Conservation (phyloP, 768 basidiomycete genomes). For the Cystobasidium onofrii region DNA sequence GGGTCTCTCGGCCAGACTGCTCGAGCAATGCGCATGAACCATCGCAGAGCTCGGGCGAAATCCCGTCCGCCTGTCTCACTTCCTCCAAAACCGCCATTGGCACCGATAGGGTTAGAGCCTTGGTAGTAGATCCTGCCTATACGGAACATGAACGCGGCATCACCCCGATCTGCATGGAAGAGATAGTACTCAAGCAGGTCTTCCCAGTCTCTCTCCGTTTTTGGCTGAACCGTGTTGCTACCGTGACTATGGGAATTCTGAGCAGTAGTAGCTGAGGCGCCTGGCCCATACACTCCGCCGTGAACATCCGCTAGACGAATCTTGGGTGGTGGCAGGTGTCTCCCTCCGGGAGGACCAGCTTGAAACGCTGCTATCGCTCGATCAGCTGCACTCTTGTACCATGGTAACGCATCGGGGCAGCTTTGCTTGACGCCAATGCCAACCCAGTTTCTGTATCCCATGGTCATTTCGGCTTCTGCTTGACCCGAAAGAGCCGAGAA, state of each 20-base stretch:
- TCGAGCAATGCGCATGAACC: conserved; percentile 76
- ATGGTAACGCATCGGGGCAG: conserved; percentile 70
- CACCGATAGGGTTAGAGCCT: conserved; percentile 74
- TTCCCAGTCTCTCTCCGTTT: conserved; percentile 39
- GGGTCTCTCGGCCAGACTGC: conserved; percentile 82
- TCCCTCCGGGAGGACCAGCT: conserved; percentile 86
- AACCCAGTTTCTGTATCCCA: conserved; percentile 90
- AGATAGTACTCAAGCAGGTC: conserved; percentile 45
- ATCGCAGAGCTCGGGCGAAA: conserved; percentile 64
- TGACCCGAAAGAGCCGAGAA: conserved; percentile 84
- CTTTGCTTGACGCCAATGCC: conserved; percentile 85
- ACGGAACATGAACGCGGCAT: conserved; percentile 77
- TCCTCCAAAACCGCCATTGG: conserved; percentile 54
- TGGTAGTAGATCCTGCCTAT: conserved; percentile 95
- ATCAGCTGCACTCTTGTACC: conserved; percentile 85
- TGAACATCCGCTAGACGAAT: conserved; percentile 77
- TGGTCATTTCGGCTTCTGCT: conserved; percentile 79
- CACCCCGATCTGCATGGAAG: conserved; percentile 92
- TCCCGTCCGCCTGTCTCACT: conserved; percentile 65
- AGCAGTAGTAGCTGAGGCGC: conserved; percentile 81
- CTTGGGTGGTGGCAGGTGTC: conserved; percentile 69
- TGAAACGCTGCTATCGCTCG: conserved; percentile 63
- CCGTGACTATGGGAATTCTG: conserved; percentile 74
- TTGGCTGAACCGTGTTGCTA: conserved; percentile 59
- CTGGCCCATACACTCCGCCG: conserved; percentile 90